Evolutionary conservation across 768 basidiomycete genomes (phyloP).

Genomic region (Leccinum arenicola): DNA sequence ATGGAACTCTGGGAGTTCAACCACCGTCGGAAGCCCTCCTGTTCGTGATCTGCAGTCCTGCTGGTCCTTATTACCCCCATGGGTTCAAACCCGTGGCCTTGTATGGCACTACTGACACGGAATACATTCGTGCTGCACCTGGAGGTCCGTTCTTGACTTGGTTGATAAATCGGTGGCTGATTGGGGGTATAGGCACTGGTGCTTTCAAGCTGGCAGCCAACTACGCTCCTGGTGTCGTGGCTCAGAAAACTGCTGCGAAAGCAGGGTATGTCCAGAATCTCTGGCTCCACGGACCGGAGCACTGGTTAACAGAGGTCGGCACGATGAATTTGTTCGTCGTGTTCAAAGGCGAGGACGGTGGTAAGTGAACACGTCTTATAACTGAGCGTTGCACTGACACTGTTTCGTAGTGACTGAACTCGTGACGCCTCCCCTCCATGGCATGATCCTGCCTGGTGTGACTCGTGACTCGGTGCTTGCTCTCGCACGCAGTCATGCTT

Average conservation of each 20-base stretch:
- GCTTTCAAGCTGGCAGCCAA: slow-evolving; percentile 86
- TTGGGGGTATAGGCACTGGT: slow-evolving; percentile 58
- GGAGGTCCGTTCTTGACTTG: slow-evolving; percentile 49
- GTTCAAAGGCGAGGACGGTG: slow-evolving; percentile 66
- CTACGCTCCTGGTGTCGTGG: slow-evolving; percentile 85
- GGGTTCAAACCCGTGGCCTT: slow-evolving; percentile 93
- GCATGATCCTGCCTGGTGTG: slow-evolving; percentile 67
- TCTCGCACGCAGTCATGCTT: slow-evolving; percentile 56
- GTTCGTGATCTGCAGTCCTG: slow-evolving; percentile 60
- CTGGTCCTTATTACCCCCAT: slow-evolving; percentile 78
- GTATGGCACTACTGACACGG: slow-evolving; percentile 63
- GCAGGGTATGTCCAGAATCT: slow-evolving; percentile 86
- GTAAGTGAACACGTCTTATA: slow-evolving; percentile 33
- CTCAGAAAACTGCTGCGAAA: slow-evolving; percentile 73
- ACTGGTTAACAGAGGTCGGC: slow-evolving; percentile 64
- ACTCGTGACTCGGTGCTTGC: slow-evolving; percentile 53
- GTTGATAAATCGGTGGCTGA: slow-evolving; percentile 8
- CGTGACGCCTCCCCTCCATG: slow-evolving; percentile 63
- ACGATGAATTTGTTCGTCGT: slow-evolving; percentile 93
- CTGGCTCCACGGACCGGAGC: slow-evolving; percentile 75
- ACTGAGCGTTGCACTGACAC: background rate
- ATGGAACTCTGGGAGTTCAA: slow-evolving; percentile 44
- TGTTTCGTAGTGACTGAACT: slow-evolving; percentile 45
- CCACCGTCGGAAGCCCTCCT: slow-evolving; percentile 67
- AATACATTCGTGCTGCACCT: slow-evolving; percentile 80